Evolutionary conservation across 2,329 filamentous ascomycete genomes (phyloP), one percentile per base, ranked within the genome.

Genomic region (Emmonsia crescens): DNA sequence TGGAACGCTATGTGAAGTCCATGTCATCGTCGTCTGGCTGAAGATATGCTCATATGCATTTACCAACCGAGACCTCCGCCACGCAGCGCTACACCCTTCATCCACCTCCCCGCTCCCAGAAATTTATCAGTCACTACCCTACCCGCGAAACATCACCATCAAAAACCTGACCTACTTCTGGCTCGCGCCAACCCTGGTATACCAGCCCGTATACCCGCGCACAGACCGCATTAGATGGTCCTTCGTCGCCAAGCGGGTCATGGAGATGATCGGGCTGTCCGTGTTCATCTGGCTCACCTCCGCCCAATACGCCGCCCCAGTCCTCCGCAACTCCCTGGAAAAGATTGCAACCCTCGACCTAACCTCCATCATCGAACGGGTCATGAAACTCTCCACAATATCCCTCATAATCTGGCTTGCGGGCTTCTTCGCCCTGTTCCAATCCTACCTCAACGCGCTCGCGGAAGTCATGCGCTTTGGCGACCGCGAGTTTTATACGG

Each of bases 11-110:
- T 91, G 89, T 65, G 89, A 97, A 75, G 77, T 96, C 64, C 94
- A 99, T 73, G 91, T 92, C 65, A 86, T 97, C 69, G 89, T 97
- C 61, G 92, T 97, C 58, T 96, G 92, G 87, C 83, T 99, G 69
- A 99, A 99, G 79, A 92, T 89, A 38, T 89, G 91, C 66, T 96
- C 92, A 0, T 99, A 97, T 72, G 94, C 93, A 29, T 89, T 97
- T 70, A 97, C 94, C 31, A 99, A 99, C 75, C 87, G 94, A 66
- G 94, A 99, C 73, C 83, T 99, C 40, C 89, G 94, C 48, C 91
- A 96, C 72, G 91, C 93, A 21, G 90, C 91, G 72, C 82, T 97
- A 27, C 89, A 95, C 70, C 89, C 91, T 60, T 85, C 88, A 62
- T 70, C 73, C 12, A 82, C 87, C 58, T 83, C 85, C 54, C 81